Percentiles rank a stretch among this genome's conserved stretches.
Evolutionary conservation across 2,329 filamentous ascomycete genomes (phyloP).

Genomic region (Cladosporium colombiae): DNA sequence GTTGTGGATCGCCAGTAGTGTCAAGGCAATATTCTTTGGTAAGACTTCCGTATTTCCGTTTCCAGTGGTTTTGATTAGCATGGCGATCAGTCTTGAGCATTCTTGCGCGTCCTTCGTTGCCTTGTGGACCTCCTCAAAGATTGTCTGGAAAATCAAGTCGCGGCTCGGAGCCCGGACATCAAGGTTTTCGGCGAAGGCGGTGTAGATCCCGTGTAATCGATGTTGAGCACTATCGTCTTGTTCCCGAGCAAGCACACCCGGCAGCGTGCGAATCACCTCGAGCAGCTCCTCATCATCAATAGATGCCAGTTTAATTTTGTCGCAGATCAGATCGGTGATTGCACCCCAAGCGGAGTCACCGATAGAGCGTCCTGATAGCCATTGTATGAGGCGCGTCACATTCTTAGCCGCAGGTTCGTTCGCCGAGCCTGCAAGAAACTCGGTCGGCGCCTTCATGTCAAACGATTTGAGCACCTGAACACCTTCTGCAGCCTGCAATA

Average conservation of each 20-base stretch:
- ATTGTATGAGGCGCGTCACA: conserved; percentile 25
- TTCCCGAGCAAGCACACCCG: background rate
- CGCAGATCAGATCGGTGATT: background rate
- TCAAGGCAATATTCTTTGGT: background rate
- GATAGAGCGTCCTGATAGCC: conserved; percentile 22
- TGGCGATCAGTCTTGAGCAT: background rate
- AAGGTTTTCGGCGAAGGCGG: background rate
- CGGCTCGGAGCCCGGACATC: background rate
- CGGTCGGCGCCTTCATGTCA: conserved; percentile 21
- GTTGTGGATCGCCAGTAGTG: background rate
- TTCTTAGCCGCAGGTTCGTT: conserved; percentile 32
- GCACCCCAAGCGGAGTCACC: background rate
- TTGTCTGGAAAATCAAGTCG: background rate
- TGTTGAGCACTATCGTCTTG: background rate
- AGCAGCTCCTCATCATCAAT: conserved; percentile 12
- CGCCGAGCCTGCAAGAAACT: conserved; percentile 30
- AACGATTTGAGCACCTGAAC: background rate
- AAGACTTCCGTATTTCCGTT: background rate
- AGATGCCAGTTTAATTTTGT: conserved; percentile 14
- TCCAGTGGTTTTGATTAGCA: background rate
- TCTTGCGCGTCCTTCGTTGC: background rate
- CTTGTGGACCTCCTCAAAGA: background rate
- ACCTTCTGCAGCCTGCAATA: conserved; percentile 20
- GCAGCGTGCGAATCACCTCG: conserved; percentile 6
- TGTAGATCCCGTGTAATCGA: background rate